phyloP scores from a whole-genome alignment of 345 rosid genomes.

The Acer yangbiense region DNA sequence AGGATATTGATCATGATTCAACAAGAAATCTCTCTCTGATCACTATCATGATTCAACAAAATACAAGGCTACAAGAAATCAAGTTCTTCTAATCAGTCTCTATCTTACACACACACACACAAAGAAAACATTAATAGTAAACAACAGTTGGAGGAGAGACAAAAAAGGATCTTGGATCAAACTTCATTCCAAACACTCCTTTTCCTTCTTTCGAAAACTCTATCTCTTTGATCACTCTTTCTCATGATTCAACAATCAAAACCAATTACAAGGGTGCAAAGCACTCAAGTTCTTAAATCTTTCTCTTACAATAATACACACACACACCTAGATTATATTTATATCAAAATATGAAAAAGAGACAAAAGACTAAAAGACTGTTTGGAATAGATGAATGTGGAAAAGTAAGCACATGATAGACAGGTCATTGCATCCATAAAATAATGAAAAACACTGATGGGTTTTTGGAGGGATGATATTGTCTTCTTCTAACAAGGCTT shows the following conservation, averaged over 20 bases:
- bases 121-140: not conserved
- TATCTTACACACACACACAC: not conserved
- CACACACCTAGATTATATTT: conserved; percentile 12
- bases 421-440: conserved; percentile 48
- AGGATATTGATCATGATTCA: conserved; percentile 28
- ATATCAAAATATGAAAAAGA: conserved; percentile 13
- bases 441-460: conserved; percentile 42
- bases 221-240: conserved; percentile 10
- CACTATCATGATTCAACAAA: conserved; percentile 3
- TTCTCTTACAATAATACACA: conserved; percentile 1
- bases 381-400: conserved; percentile 5
- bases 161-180: conserved; percentile 69
- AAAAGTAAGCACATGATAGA: conserved; percentile 54
- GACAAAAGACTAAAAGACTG: conserved; percentile 12
- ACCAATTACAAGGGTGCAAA: conserved; percentile 25
- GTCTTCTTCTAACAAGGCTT: conserved; percentile 50
- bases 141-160: not conserved
- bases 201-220: conserved; percentile 36
- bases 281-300: conserved; percentile 19
- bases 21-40: not conserved
- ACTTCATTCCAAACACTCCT: conserved; percentile 67
- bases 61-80: not conserved
- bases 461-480: conserved; percentile 48
- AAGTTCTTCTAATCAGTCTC: not conserved
- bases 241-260: conserved; percentile 45